Conservation (phyloP, 345 rosid genomes). For the Eucalyptus regnans region DNA sequence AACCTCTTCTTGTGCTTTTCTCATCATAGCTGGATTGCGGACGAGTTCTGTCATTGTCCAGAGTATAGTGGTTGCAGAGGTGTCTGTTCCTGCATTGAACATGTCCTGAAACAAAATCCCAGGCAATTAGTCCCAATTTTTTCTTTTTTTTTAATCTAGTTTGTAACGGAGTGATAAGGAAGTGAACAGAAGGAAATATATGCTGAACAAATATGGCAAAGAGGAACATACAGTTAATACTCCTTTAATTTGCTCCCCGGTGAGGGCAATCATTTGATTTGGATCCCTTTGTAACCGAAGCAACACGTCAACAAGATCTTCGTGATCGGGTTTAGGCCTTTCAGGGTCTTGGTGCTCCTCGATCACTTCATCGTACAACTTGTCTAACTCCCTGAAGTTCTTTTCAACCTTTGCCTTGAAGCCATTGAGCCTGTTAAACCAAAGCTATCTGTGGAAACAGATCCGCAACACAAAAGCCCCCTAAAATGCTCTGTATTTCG, state of each 20-base stretch:
- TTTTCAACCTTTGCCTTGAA: slow-evolving; percentile 4
- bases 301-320: slow-evolving; percentile 25
- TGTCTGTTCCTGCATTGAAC: slow-evolving; percentile 33
- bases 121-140: not conserved
- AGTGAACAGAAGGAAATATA: not conserved
- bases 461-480: slow-evolving; percentile 16
- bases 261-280: not conserved
- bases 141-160: not conserved
- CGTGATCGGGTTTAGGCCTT: slow-evolving; percentile 1
- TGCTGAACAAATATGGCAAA: not conserved
- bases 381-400: slow-evolving; percentile 16
- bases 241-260: slow-evolving; percentile 9
- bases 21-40: slow-evolving; percentile 15
- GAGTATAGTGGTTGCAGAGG: slow-evolving; percentile 9
- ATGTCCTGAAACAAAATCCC: slow-evolving; percentile 13
- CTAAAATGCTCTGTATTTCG: slow-evolving; percentile 9
- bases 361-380: slow-evolving; percentile 14
- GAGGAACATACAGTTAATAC: slow-evolving; percentile 5
- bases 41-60: slow-evolving; percentile 31
- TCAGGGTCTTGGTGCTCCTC: slow-evolving; percentile 16
- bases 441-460: slow-evolving; percentile 24
- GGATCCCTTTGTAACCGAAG: slow-evolving; percentile 14
- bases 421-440: slow-evolving; percentile 30
- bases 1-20: slow-evolving; percentile 16
- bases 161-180: not conserved